Evolutionary conservation across 169 alveolate species (phyloP).

Genomic region (Babesia bigemina): DNA sequence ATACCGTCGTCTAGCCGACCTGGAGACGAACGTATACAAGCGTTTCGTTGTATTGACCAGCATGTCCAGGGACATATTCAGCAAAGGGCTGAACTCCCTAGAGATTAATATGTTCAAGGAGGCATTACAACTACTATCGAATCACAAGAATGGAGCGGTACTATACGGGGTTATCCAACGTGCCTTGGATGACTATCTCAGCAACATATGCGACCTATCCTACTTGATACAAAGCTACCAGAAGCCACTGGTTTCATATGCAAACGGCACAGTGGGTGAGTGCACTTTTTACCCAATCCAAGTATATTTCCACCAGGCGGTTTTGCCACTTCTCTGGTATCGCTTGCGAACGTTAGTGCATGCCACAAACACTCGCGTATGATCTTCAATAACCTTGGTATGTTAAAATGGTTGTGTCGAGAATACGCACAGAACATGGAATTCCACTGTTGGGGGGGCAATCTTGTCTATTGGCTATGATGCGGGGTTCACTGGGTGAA

Average conservation of each 20-base stretch:
- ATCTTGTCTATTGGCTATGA: constrained; percentile 65
- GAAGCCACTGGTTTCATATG: constrained; percentile 74
- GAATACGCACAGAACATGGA: constrained; percentile 45
- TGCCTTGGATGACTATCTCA: constrained; percentile 52
- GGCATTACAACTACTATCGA: constrained; percentile 53
- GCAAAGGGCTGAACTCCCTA: constrained; percentile 39
- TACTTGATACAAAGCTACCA: constrained; percentile 69
- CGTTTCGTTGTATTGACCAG: constrained; percentile 73
- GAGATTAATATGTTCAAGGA: constrained; percentile 68
- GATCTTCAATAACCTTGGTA: constrained; percentile 36
- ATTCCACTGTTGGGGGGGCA: constrained; percentile 73
- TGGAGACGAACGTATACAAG: constrained; percentile 74
- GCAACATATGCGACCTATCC: constrained; percentile 68
- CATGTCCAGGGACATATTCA: constrained; percentile 61
- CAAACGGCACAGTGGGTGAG: constrained; percentile 73
- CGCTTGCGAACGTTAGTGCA: constrained; percentile 70
- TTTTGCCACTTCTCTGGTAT: constrained; percentile 67
- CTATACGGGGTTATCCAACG: constrained; percentile 29
- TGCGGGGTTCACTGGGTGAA: constrained; percentile 75
- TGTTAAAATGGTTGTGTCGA: not conserved
- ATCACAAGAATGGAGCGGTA: constrained; percentile 20
- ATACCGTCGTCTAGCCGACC: constrained; percentile 64
- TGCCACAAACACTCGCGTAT: constrained; percentile 69
- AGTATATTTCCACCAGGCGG: constrained; percentile 41
- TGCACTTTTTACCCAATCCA: not conserved